Base-by-base conservation (phyloP, 1,139 yeast species). In the Magnusiomyces magnusii region DNA sequence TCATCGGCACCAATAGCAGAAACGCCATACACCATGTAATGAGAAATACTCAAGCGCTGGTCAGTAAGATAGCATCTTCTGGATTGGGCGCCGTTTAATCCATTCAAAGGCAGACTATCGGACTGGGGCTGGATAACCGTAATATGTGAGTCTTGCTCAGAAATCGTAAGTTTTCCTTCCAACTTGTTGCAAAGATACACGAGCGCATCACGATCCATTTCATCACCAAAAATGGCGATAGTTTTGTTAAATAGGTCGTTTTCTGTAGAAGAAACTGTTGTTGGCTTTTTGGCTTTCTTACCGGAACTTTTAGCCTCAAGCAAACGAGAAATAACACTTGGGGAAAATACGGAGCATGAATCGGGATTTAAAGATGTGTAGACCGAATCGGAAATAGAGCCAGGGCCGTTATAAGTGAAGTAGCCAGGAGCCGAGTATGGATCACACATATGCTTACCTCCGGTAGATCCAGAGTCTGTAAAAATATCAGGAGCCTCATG, bases 11-110 rank as follows among this genome's bases (percentile, higher is more conserved):
- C 47, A 10, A 19, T 19, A 31, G 2, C 36, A 15, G 55, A 41
- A 34, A 62, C 58, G 2, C 63, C 64, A 36, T 53, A 62, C 53
- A 62, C 60, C 31, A 61, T 60, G 57, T 57, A 62, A 36, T 58
- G 57, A 13, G 62, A 58, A 34, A 62, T 34, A 27, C 60, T 51
- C 19, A 61, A 39, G 28, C 60, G 54, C 55, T 60, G 57, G 15
- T 57, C 49, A n/a, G 57, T 57, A 41, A 59, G 51, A 54, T 60
- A 60, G 54, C 64, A 62, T 28, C 54, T 41, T 23, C 62, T 57
- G 10, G 64, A 60, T 31, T 53, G 58, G 7, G 60, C 62, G 1
- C 61, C 56, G 19, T 10, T 49, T 9, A 2, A 39, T 24, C 57
- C 34, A n/a, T 27, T 49, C 5, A 19, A n/a, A 49, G 36, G 51